A percentile compares a stretch with the other conserved stretches of the same genome.
Conservation (phyloP, 345 rosid species). For the Mercurialis annua region DNA sequence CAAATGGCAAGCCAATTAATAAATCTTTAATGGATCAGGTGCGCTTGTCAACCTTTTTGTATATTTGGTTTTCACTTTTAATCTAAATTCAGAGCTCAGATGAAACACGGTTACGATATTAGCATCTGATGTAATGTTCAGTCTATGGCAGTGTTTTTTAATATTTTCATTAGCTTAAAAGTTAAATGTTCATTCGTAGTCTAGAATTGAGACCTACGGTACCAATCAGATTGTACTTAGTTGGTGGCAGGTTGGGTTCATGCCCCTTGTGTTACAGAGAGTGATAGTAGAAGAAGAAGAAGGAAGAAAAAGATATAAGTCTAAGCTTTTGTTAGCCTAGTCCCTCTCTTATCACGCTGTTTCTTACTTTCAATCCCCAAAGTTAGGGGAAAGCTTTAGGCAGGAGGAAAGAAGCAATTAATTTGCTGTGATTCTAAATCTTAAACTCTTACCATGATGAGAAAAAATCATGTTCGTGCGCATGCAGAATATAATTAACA, state of each 20-base stretch:
- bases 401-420: neutral
- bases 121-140: neutral
- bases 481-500: neutral
- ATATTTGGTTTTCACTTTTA: neutral
- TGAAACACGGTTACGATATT: neutral
- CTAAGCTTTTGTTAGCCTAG: neutral
- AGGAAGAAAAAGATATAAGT: neutral
- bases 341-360: neutral
- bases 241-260: neutral
- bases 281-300: neutral
- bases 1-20: constrained; percentile 54
- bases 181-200: neutral
- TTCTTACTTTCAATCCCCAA: neutral
- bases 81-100: constrained; percentile 3
- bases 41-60: constrained; percentile 17
- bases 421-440: neutral
- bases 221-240: neutral
- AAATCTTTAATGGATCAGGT: constrained; percentile 83
- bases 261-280: neutral
- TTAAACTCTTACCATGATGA: neutral
- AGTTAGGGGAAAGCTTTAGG: neutral
- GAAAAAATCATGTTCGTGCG: neutral
- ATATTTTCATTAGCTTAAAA: neutral
- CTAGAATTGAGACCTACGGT: neutral
- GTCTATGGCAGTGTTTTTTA: neutral